phyloP scores from a whole-genome alignment of 2,329 filamentous ascomycete genomes.

The Cytospora leucostoma region DNA sequence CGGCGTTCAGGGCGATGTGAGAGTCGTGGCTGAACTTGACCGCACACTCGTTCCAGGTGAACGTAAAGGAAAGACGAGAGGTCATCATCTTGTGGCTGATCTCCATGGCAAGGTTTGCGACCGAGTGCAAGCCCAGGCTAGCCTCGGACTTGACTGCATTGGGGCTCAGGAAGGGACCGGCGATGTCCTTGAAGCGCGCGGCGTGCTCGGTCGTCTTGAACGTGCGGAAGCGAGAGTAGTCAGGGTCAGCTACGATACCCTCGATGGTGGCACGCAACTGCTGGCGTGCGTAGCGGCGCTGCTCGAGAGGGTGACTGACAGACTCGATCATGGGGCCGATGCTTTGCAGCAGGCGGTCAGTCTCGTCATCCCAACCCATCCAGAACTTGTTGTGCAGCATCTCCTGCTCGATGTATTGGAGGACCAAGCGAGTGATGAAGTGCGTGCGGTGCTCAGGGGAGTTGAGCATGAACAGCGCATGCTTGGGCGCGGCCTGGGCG shows the following conservation, averaged over 20 bases:
- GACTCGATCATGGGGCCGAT: conserved; percentile 29
- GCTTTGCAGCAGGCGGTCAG: conserved; percentile 31
- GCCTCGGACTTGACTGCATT: conserved; percentile 42
- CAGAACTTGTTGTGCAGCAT: conserved; percentile 40
- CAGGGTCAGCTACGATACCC: conserved; percentile 36
- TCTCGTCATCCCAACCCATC: conserved; percentile 35
- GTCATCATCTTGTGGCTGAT: conserved; percentile 51
- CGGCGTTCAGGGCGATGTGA: conserved; percentile 50
- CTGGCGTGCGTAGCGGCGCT: conserved; percentile 41
- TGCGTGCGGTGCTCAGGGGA: conserved; percentile 36
- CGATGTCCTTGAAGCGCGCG: conserved; percentile 37
- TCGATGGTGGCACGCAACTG: conserved; percentile 39
- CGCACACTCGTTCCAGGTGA: conserved; percentile 51
- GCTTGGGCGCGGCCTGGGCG: conserved; percentile 34
- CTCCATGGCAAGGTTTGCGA: conserved; percentile 47
- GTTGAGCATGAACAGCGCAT: conserved; percentile 38
- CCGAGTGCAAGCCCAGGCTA: conserved; percentile 44
- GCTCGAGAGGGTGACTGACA: conserved; percentile 30
- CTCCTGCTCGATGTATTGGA: conserved; percentile 40
- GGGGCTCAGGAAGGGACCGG: conserved; percentile 47
- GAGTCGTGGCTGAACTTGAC: conserved; percentile 50
- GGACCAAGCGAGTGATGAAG: conserved; percentile 42
- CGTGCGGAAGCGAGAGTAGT: conserved; percentile 33
- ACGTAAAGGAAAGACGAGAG: conserved; percentile 38
- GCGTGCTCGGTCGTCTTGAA: conserved; percentile 31